Evolutionary conservation across 208 protist genomes (phyloP).

Genomic region (Wallacemonas sp.): DNA sequence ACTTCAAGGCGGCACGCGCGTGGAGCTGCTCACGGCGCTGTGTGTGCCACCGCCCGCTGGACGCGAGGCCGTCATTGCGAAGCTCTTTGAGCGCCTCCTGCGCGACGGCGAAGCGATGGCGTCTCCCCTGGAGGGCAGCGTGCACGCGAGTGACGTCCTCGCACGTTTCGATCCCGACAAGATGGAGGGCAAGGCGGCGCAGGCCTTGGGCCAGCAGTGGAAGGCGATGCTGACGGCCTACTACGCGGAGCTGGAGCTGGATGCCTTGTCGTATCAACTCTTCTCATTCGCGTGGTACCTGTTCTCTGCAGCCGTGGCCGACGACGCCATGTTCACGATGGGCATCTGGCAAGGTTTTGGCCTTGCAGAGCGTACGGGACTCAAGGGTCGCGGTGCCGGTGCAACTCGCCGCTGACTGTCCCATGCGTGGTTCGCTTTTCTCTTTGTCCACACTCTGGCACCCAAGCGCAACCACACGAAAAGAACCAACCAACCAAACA

Average conservation of each 20-base stretch:
- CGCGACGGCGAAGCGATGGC: neutral
- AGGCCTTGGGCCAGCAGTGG: conserved; percentile 34
- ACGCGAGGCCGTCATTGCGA: conserved; percentile 58
- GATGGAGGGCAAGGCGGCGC: conserved; percentile 43
- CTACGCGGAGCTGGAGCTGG: conserved; percentile 36
- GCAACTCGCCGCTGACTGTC: neutral
- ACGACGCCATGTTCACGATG: conserved; percentile 82
- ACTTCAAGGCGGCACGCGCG: conserved; percentile 50
- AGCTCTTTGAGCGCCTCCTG: conserved; percentile 63
- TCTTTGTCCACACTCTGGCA: too few species aligned
- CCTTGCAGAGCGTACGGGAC: conserved; percentile 40
- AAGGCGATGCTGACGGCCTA: conserved; percentile 42
- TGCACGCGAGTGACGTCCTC: conserved; percentile 28
- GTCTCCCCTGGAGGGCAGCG: neutral
- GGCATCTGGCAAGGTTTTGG: conserved; percentile 79
- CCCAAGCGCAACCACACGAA: too few species aligned
- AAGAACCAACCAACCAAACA: too few species aligned
- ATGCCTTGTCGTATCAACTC: conserved; percentile 44
- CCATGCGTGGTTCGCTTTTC: too few species aligned
- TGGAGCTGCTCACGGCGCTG: conserved; percentile 52
- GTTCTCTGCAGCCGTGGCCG: conserved; percentile 69
- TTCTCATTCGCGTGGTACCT: conserved; percentile 81
- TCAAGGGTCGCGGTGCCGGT: neutral
- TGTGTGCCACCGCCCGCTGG: conserved; percentile 49
- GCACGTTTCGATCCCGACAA: conserved; percentile 42